Conservation (phyloP, 169 alveolate genomes). For the Plasmodium gaboni region DNA sequence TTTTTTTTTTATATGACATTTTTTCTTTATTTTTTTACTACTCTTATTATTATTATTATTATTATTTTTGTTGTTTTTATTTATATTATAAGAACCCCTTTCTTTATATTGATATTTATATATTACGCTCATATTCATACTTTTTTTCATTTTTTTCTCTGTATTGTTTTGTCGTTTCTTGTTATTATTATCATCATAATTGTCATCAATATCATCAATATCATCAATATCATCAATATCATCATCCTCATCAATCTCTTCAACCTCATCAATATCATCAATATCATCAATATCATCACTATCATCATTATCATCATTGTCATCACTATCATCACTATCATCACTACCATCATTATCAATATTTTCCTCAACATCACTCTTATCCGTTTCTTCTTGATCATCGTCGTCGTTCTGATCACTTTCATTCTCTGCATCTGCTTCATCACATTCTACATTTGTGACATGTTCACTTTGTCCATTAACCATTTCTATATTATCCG, state of each 20-base stretch:
- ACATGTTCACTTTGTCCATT: neutral
- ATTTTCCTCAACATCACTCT: constrained; percentile 14
- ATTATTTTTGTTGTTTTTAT: constrained; percentile 5
- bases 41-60: constrained; percentile 15
- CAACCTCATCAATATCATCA: constrained; percentile 1
- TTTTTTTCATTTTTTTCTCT: constrained; percentile 10
- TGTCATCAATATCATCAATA: neutral
- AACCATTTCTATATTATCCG: constrained; percentile 1
- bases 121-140: too few species aligned
- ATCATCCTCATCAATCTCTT: constrained; percentile 16
- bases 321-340: constrained; percentile 13
- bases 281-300: constrained; percentile 28
- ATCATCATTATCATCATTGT: constrained; percentile 16
- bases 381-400: constrained; percentile 20
- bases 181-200: neutral
- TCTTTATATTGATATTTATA: constrained; percentile 6
- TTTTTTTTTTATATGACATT: constrained; percentile 59
- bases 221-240: neutral
- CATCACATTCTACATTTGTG: constrained; percentile 20
- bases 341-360: constrained; percentile 10
- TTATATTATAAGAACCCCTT: neutral
- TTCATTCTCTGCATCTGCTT: constrained; percentile 27
- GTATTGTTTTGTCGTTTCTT: neutral
- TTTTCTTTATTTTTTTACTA: constrained; percentile 33
- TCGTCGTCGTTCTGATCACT: constrained; percentile 8